Evolutionary conservation across 2,329 filamentous ascomycete genomes (phyloP), one percentile per base, ranked within the genome.

Genomic region (Acrocalymma vagum): DNA sequence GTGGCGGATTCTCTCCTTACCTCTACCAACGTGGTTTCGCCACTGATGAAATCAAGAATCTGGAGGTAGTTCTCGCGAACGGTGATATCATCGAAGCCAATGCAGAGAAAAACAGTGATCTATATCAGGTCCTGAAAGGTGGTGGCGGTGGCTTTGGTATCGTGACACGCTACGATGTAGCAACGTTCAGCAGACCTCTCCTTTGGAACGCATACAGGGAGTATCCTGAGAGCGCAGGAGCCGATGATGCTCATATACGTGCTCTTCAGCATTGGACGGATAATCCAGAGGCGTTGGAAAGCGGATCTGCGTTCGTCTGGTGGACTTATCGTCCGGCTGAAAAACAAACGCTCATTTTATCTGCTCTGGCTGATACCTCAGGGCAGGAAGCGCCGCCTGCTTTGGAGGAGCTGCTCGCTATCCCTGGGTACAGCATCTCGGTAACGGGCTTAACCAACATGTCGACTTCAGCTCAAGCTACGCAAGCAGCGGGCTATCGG

Each of bases 121-220:
- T 69, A 7, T 66, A 58, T 23, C 50, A 43, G 2, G 61, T 63
- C 2, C 51, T 70, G 4, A 68, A 66, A 35, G 65, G 67, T 5
- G 67, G 67, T 2, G 52, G 49, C 22, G 63, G 61, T 31, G 66
- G 69, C 38, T 68, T 70, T 29, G 67, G 65, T 1, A 57, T 70
- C 31, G 64, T 70, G 0, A 71, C 68, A 2, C 32, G 35, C 29
- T 51, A 62, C 32, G 49, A 53, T 8, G 55, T 63, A n/a, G 30
- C 40, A 9, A 60, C 58, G 1, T 62, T 64, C 8, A 20, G 45
- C 8, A n/a, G n/a, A n/a, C n/a, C n/a, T n/a, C n/a, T 53, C 58
- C 17, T 17, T 46, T n/a, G 45, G 51, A 4, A 39, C 65, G 43
- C 72, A 69, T 69, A 65, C 67, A 21, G 69, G 70, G 0, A 61